Evolutionary conservation across 1,284 basidiomycete species (phyloP).

Genomic region (Phellopilus nigrolimitatus): DNA sequence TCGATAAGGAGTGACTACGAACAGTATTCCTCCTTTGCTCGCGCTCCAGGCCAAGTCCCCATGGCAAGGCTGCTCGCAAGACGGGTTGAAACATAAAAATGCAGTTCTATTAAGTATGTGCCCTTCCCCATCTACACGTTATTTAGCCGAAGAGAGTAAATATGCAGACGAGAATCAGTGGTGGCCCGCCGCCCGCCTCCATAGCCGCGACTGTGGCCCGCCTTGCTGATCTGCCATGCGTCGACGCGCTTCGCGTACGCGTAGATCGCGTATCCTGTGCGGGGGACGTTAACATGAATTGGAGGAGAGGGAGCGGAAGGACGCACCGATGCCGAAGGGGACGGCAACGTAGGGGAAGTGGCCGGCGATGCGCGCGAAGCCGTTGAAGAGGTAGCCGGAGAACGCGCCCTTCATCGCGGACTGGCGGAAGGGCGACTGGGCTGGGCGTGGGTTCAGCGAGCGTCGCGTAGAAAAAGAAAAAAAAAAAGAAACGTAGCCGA

Average conservation of each 20-base stretch:
- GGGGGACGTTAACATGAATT: background rate
- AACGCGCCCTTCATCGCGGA: slow-evolving; percentile 70
- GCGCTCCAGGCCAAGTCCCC: too few species aligned
- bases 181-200: slow-evolving; percentile 14
- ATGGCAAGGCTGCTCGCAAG: too few species aligned
- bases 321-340: slow-evolving; percentile 76
- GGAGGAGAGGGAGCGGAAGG: background rate
- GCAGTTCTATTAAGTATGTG: too few species aligned
- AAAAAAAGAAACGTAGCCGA: slow-evolving; percentile 23
- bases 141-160: too few species aligned
- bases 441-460: slow-evolving; percentile 35
- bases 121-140: too few species aligned
- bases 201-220: slow-evolving; percentile 58
- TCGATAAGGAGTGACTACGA: too few species aligned
- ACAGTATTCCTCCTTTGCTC: too few species aligned
- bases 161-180: background rate
- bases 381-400: slow-evolving; percentile 82
- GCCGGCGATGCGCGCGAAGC: slow-evolving; percentile 69
- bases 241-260: slow-evolving; percentile 77
- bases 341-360: slow-evolving; percentile 80
- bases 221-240: slow-evolving; percentile 74
- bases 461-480: slow-evolving; percentile 4
- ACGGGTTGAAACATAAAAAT: too few species aligned
- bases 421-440: slow-evolving; percentile 77
- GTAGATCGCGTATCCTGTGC: slow-evolving; percentile 76